Evolutionary conservation across 768 basidiomycete genomes (phyloP).

Genomic region (Auriscalpium vulgare): DNA sequence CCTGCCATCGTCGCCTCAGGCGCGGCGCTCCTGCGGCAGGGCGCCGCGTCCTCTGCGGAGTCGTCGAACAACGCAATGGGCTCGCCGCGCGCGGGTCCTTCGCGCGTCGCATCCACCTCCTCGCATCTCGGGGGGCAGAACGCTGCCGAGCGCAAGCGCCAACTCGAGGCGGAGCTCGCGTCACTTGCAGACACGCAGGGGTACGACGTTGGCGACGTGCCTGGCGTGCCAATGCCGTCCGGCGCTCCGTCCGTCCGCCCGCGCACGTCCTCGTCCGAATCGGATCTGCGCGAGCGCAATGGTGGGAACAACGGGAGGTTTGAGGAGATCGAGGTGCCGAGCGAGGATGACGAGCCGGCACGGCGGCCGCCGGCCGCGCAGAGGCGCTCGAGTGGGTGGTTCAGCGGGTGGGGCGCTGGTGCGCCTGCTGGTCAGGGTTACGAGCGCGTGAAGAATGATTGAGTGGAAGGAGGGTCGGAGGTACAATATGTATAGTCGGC

Average conservation of each 20-base stretch:
- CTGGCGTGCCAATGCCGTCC: constrained; percentile 16
- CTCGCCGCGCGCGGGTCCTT: constrained; percentile 23
- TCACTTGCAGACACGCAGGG: not conserved
- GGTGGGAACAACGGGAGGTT: constrained; percentile 33
- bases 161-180: constrained; percentile 11
- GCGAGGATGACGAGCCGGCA: constrained; percentile 26
- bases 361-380: not conserved
- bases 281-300: constrained; percentile 10
- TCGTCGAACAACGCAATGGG: constrained; percentile 22
- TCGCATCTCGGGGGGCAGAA: not conserved
- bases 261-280: constrained; percentile 28
- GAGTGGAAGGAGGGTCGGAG: no score
- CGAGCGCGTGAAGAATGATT: not conserved
- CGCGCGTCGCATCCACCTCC: constrained; percentile 21
- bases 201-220: constrained; percentile 9
- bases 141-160: constrained; percentile 14
- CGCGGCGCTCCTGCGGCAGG: constrained; percentile 50
- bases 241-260: constrained; percentile 39
- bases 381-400: constrained; percentile 7
- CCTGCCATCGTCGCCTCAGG: constrained; percentile 64
- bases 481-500: no score
- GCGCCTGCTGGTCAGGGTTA: not conserved
- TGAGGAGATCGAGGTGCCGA: constrained; percentile 66
- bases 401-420: constrained; percentile 7
- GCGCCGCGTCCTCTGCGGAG: constrained; percentile 28